phyloP scores from a whole-genome alignment of 305 asterid genomes.

The Fraxinus baroniana region DNA sequence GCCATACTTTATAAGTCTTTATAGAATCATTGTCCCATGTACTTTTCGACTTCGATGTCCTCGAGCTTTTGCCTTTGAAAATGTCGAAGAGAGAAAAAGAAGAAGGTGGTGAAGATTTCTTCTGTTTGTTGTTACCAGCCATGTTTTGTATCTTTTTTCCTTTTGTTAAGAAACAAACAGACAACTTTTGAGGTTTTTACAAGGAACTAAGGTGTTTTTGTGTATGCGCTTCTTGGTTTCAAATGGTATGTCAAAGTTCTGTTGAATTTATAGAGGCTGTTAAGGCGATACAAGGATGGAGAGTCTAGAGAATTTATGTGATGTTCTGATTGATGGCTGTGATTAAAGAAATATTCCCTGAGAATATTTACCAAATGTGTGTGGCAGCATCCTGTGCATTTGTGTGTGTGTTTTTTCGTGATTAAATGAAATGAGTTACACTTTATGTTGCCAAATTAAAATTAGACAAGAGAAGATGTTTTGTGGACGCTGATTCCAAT shows the following conservation, averaged over 20 bases:
- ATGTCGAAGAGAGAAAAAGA: slow-evolving; percentile 34
- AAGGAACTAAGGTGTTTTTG: background rate
- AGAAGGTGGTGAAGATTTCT: slow-evolving; percentile 26
- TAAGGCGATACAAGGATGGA: slow-evolving; percentile 47
- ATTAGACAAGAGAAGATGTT: slow-evolving; percentile 40
- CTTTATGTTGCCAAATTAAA: slow-evolving; percentile 30
- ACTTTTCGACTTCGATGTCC: slow-evolving; percentile 28
- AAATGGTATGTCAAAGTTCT: slow-evolving; percentile 18
- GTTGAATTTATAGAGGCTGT: slow-evolving; percentile 44
- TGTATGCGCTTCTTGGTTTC: slow-evolving; percentile 16
- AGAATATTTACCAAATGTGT: too few relatives aligned
- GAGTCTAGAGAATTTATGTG: slow-evolving; percentile 24
- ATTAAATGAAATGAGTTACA: slow-evolving; percentile 31
- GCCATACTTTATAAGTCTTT: slow-evolving; percentile 66
- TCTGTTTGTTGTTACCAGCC: slow-evolving; percentile 41
- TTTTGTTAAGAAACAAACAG: background rate
- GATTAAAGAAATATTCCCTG: too few relatives aligned
- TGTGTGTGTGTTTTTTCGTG: too few relatives aligned
- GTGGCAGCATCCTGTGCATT: too few relatives aligned
- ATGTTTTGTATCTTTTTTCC: background rate
- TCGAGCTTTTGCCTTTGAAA: slow-evolving; percentile 36
- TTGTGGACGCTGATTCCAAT: slow-evolving; percentile 28
- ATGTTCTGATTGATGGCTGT: slow-evolving; percentile 52
- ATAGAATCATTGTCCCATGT: slow-evolving; percentile 33
- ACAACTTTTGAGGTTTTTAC: background rate